Conservation (phyloP, 176 grass and related monocot species). For the Carex pumila region DNA sequence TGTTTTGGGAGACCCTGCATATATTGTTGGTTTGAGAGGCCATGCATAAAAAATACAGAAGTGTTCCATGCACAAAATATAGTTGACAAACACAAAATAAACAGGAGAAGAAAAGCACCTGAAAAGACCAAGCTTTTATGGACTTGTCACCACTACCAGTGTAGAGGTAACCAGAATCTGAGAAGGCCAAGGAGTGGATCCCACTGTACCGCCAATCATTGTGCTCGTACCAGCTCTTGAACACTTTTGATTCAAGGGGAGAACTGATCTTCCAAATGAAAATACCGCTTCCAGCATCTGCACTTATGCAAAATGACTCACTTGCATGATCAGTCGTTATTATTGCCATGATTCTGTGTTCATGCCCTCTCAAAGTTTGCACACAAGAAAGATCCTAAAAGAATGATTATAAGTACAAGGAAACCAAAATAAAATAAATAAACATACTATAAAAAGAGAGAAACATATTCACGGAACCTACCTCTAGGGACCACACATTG, state of each 20-base stretch:
- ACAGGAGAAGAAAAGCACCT: slow-evolving; percentile 32
- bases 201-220: slow-evolving; percentile 86
- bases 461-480: slow-evolving; percentile 27
- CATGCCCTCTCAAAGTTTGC: slow-evolving; percentile 66
- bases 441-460: neutral
- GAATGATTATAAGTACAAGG: slow-evolving; percentile 14
- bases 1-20: neutral
- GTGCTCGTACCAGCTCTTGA: slow-evolving; percentile 86
- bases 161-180: slow-evolving; percentile 62
- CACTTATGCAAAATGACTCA: slow-evolving; percentile 64
- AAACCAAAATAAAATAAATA: slow-evolving; percentile 14
- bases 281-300: slow-evolving; percentile 81
- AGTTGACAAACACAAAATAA: neutral
- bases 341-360: slow-evolving; percentile 74
- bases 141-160: slow-evolving; percentile 80
- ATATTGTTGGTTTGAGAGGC: neutral
- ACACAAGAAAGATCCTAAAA: slow-evolving; percentile 82
- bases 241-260: slow-evolving; percentile 31
- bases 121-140: slow-evolving; percentile 93
- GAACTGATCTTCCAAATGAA: slow-evolving; percentile 55
- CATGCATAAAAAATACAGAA: neutral
- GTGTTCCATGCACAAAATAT: neutral
- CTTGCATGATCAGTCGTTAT: slow-evolving; percentile 35
- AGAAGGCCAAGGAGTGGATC: slow-evolving; percentile 76
- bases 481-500: slow-evolving; percentile 88